Evolutionary conservation across 768 basidiomycete species (phyloP).

Genomic region (Clavulina sp.): DNA sequence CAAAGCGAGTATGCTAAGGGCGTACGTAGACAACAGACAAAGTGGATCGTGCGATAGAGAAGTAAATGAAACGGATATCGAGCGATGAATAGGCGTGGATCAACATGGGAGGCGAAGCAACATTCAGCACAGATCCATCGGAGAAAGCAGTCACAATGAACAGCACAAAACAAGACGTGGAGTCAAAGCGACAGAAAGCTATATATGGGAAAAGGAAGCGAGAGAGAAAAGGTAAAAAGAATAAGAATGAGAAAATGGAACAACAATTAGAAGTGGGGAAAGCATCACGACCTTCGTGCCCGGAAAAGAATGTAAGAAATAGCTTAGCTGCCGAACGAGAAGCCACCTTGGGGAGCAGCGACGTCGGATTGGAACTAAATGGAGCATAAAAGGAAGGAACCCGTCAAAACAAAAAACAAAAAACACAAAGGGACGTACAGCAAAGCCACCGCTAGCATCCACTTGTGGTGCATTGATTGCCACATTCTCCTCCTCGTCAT

Average conservation of each 20-base stretch:
- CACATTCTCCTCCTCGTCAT: conserved; percentile 75
- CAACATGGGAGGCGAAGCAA: too few relatives aligned
- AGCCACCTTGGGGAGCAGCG: conserved; percentile 83
- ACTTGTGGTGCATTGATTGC: conserved; percentile 55
- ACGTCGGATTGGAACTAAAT: conserved; percentile 71
- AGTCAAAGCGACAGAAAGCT: not conserved
- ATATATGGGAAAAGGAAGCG: not conserved
- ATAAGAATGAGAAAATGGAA: not conserved
- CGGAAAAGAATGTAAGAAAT: too few relatives aligned
- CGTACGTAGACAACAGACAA: too few relatives aligned
- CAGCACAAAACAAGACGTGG: too few relatives aligned
- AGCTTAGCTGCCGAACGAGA: conserved; percentile 52
- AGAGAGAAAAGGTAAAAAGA: not conserved
- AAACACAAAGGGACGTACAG: conserved; percentile 16
- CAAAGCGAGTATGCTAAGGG: too few relatives aligned
- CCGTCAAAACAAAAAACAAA: conserved; percentile 53
- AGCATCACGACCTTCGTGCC: too few relatives aligned
- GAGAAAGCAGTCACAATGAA: too few relatives aligned
- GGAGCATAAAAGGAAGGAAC: conserved; percentile 3
- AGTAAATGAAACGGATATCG: too few relatives aligned
- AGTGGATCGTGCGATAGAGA: too few relatives aligned
- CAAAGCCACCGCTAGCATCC: conserved; percentile 27
- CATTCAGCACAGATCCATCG: too few relatives aligned
- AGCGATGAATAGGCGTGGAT: too few relatives aligned
- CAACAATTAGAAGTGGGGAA: not conserved